Evolutionary conservation across 2,329 filamentous ascomycete species (phyloP), one percentile per base, ranked within the genome.

Genomic region (Cytospora paraplurivora): DNA sequence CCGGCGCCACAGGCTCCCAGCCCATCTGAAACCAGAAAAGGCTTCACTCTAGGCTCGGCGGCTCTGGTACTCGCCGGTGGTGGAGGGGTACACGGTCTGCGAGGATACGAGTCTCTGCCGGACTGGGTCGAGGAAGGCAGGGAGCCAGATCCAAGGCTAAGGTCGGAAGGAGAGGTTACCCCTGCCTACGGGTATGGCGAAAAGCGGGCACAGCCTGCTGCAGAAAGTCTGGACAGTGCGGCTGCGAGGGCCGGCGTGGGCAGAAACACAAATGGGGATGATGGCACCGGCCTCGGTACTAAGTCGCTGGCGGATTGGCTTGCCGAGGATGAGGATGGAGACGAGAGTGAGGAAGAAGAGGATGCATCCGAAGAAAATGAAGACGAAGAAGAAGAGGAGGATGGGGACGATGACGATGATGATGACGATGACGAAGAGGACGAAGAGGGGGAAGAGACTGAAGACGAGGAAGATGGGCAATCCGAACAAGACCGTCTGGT

Each of bases 291-390:
- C 12, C 74, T 81, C 1, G 82, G 83, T 58, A 86, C 86, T 49
- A 97, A 96, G 83, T 92, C 89, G 21, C 78, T 99, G 67, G 93
- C 98, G 78, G 92, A 97, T 74, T 98, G 95, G 93, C 80, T 98
- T 62, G 92, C 89, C 5, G 90, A 92, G 71, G 87, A 86, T 51
- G 85, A 87, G 17, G 81, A 80, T 34, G 83, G 81, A n/a, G 85
- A 82, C 1, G 84, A 80, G 1, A 82, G 81, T 7, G 80, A 81
- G 7, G 79, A 80, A 11, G 76, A 77, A 3, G 79, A 78, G 21
- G 79, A 77, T 3, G 81, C 81, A 0, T 82, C 82, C 1, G 81
- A 81, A 2, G 81, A 81, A 2, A 81, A 83, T 0, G 80, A 80
- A 0, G 81, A 81, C 0, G 81, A 81, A 0, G 82, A 82, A 0